A percentile compares a stretch with the other conserved stretches of the same genome.
Evolutionary conservation across 345 rosid species (phyloP).

Genomic region (Dipteronia dyeriana): DNA sequence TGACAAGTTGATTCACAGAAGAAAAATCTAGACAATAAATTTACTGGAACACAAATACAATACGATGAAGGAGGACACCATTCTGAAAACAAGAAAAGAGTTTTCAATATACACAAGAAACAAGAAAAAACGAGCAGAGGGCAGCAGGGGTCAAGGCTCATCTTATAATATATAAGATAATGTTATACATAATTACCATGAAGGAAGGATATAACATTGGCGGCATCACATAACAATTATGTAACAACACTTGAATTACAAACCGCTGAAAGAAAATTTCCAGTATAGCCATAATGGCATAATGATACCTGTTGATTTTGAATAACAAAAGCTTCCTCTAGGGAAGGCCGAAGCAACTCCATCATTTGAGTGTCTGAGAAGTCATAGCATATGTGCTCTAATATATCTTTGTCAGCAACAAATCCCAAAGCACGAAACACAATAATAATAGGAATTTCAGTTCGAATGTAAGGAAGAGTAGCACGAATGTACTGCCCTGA

Average conservation of each 20-base stretch:
- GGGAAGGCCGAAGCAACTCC: conserved; percentile 95
- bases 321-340: conserved; percentile 97
- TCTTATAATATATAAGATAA: neutral
- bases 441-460: conserved; percentile 96
- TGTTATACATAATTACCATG: neutral
- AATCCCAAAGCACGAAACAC: conserved; percentile 97
- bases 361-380: conserved; percentile 93
- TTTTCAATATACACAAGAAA: neutral
- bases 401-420: conserved; percentile 94
- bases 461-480: conserved; percentile 94
- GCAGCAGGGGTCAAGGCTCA: neutral
- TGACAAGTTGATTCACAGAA: neutral
- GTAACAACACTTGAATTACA: neutral
- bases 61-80: neutral
- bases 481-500: conserved; percentile 96
- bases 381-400: conserved; percentile 93
- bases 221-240: neutral
- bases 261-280: neutral
- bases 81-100: neutral
- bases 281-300: neutral
- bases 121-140: neutral
- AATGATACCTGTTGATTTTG: conserved; percentile 88
- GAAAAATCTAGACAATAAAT: neutral
- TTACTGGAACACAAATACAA: neutral
- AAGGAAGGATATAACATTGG: neutral